phyloP scores from a whole-genome alignment of 2,329 filamentous ascomycete genomes.

The Colletotrichum coccodes region DNA sequence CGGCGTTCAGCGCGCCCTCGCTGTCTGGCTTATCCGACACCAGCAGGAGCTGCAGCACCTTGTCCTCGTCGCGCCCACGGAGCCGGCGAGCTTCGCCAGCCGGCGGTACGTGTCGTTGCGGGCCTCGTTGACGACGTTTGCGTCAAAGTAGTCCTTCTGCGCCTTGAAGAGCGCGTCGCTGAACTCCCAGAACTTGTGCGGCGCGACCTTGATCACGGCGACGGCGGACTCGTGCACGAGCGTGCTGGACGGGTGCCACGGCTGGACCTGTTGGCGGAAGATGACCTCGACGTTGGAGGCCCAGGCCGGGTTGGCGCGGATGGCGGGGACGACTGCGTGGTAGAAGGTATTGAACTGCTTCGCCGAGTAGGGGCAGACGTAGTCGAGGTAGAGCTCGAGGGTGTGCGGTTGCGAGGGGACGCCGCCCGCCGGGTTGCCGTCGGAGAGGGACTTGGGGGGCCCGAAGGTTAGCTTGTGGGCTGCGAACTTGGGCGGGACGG shows the following conservation, averaged over 20 bases:
- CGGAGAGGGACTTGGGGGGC: slow-evolving; percentile 42
- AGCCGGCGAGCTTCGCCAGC: slow-evolving; percentile 77
- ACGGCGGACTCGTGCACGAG: slow-evolving; percentile 85
- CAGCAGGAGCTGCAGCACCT: slow-evolving; percentile 74
- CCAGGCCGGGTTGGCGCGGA: slow-evolving; percentile 69
- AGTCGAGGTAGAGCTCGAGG: slow-evolving; percentile 81
- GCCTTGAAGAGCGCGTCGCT: slow-evolving; percentile 71
- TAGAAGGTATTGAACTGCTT: slow-evolving; percentile 82
- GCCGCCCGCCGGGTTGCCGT: slow-evolving; percentile 45
- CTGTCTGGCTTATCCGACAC: slow-evolving; percentile 74
- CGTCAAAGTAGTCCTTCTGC: slow-evolving; percentile 86
- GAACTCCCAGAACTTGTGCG: slow-evolving; percentile 83
- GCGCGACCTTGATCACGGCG: slow-evolving; percentile 78
- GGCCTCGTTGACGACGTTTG: slow-evolving; percentile 82
- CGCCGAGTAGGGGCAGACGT: slow-evolving; percentile 82
- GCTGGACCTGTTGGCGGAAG: slow-evolving; percentile 92
- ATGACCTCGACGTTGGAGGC: slow-evolving; percentile 74
- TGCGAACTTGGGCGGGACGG: slow-evolving; percentile 80
- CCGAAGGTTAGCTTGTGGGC: slow-evolving; percentile 72
- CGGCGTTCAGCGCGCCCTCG: slow-evolving; percentile 78
- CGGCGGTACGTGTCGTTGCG: slow-evolving; percentile 86
- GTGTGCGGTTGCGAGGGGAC: slow-evolving; percentile 63
- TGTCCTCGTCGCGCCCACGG: slow-evolving; percentile 73
- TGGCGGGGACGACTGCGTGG: slow-evolving; percentile 69
- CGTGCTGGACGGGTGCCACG: slow-evolving; percentile 91